Evolutionary conservation across 805 yeast genomes (phyloP).

Genomic region (Starmerella vaccinii): DNA sequence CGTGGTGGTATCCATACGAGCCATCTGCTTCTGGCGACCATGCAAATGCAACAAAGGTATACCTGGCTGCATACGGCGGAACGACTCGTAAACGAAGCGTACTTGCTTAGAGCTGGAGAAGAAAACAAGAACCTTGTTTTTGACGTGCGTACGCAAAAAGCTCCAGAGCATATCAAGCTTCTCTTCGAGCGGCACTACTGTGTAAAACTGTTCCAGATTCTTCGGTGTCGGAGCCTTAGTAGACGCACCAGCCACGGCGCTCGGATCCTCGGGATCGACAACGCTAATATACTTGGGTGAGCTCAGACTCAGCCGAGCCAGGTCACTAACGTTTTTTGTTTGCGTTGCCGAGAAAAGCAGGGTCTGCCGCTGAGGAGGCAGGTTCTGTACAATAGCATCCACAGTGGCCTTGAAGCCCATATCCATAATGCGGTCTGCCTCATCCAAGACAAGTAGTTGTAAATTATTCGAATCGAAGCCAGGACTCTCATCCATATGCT

Average conservation of each 20-base stretch:
- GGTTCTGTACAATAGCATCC: constrained; percentile 66
- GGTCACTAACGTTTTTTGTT: constrained; percentile 67
- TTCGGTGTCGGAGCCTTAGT: constrained; percentile 56
- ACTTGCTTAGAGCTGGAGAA: constrained; percentile 84
- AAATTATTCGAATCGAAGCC: constrained; percentile 65
- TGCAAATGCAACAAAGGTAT: constrained; percentile 74
- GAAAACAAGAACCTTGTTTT: constrained; percentile 70
- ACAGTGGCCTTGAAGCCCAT: constrained; percentile 83
- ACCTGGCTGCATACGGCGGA: constrained; percentile 84
- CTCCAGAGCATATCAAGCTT: constrained; percentile 81
- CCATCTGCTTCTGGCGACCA: constrained; percentile 85
- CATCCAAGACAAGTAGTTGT: constrained; percentile 74
- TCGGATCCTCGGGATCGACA: constrained; percentile 26
- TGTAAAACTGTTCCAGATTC: constrained; percentile 71
- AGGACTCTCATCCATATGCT: constrained; percentile 82
- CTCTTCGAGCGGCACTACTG: constrained; percentile 60
- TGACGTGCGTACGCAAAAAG: constrained; percentile 72
- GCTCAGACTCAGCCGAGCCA: constrained; percentile 66
- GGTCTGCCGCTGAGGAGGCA: constrained; percentile 77
- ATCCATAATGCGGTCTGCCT: constrained; percentile 85
- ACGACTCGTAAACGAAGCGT: constrained; percentile 77
- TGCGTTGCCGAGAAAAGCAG: constrained; percentile 82
- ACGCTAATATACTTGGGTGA: constrained; percentile 53
- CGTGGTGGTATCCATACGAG: constrained; percentile 69
- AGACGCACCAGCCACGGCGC: constrained; percentile 10